Percentiles rank a stretch among this genome's conserved stretches.
phyloP scores from a whole-genome alignment of 768 basidiomycete species.

The Paxillus rubicundulus region DNA sequence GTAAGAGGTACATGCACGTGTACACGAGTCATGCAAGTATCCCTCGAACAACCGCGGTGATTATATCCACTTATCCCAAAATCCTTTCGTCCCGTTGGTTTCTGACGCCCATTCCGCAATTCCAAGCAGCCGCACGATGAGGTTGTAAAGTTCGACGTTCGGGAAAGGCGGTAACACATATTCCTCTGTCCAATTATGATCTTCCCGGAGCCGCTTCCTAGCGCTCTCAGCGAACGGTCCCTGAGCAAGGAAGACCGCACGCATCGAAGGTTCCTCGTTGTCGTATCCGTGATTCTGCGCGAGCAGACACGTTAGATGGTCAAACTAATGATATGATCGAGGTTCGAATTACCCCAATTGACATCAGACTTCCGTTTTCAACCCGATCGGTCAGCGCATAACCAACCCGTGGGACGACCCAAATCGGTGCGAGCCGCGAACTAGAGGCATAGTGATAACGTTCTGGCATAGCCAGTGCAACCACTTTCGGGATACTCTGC shows the following conservation, averaged over 20 bases:
- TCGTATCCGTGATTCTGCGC: constrained; percentile 85
- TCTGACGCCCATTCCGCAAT: constrained; percentile 51
- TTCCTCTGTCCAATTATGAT: constrained; percentile 29
- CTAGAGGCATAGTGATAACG: constrained; percentile 71
- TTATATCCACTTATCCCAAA: constrained; percentile 65
- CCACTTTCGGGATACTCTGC: not conserved
- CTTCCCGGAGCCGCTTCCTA: not conserved
- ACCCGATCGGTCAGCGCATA: constrained; percentile 73
- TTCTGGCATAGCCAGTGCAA: constrained; percentile 58
- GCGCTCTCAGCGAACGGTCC: constrained; percentile 65
- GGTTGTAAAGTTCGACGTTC: constrained; percentile 82
- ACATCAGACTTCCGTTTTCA: constrained; percentile 49
- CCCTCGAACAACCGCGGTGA: too few species aligned
- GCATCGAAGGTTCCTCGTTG: constrained; percentile 71
- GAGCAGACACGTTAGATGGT: not conserved
- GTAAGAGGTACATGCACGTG: too few species aligned
- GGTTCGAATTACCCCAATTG: constrained; percentile 61
- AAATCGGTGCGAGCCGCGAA: constrained; percentile 78
- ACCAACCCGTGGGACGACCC: constrained; percentile 74
- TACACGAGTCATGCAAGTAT: too few species aligned
- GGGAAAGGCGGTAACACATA: constrained; percentile 75
- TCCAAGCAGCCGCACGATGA: constrained; percentile 71
- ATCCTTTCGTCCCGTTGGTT: constrained; percentile 74
- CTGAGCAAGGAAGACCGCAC: constrained; percentile 85
- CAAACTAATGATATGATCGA: not conserved